These are phyloP conservation scores for Debaryomycetaceae sp. DNA, from an alignment of 1,139 yeast species.

Conservation along the genomic window DNA sequence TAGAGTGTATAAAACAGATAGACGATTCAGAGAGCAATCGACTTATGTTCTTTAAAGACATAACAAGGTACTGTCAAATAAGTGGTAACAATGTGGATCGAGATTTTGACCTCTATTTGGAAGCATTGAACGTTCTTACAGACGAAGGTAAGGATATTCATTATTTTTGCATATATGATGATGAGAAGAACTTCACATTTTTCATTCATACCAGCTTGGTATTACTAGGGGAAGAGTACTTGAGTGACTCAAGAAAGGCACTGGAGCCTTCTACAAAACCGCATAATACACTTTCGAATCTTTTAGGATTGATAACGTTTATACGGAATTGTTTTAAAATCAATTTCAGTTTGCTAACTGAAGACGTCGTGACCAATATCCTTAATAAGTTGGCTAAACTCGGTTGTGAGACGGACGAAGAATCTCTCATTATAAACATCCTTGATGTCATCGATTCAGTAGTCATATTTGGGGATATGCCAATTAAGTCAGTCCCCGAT, in stretches of 20 bases:
- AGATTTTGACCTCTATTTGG: slow-evolving; percentile 51
- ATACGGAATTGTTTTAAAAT: slow-evolving; percentile 45
- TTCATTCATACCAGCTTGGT: slow-evolving; percentile 14
- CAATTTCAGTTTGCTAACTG: slow-evolving; percentile 46
- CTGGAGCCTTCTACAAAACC: slow-evolving; percentile 4
- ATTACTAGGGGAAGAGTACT: slow-evolving; percentile 11
- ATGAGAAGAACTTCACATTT: slow-evolving; percentile 36
- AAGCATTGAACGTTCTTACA: slow-evolving; percentile 52
- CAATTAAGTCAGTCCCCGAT: slow-evolving; percentile 33
- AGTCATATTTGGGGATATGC: slow-evolving; percentile 47
- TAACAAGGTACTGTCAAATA: slow-evolving; percentile 43
- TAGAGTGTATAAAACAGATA: slow-evolving; percentile 54
- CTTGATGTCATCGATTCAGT: slow-evolving; percentile 46
- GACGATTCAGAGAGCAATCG: slow-evolving; percentile 45
- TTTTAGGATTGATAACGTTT: slow-evolving; percentile 30
- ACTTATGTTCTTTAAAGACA: slow-evolving; percentile 58
- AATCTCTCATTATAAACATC: slow-evolving; percentile 35
- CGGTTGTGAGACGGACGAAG: slow-evolving; percentile 41
- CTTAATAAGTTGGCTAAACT: slow-evolving; percentile 35
- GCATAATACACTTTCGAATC: slow-evolving; percentile 12
- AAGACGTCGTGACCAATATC: slow-evolving; percentile 30
- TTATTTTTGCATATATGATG: slow-evolving; percentile 51
- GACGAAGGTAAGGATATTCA: slow-evolving; percentile 59
- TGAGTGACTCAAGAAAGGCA: slow-evolving; percentile 6
- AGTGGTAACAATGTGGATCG: slow-evolving; percentile 36